A percentile compares a stretch with the other conserved stretches of the same genome.
phyloP scores from a whole-genome alignment of 1,284 basidiomycete genomes.

The Golubevia sp. region DNA sequence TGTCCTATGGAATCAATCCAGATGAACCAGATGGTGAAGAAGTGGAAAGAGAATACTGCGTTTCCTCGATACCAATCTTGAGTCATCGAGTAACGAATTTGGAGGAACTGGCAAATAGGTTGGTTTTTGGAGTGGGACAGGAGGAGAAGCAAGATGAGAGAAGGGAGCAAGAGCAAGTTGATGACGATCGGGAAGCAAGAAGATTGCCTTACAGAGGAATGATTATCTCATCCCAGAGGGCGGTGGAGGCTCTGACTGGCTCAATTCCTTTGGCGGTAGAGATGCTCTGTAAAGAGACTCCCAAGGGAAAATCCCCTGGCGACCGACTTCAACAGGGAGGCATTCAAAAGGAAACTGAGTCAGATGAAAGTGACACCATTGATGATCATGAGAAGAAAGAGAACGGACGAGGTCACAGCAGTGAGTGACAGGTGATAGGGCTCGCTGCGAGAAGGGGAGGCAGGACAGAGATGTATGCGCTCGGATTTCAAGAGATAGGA shows the following conservation, averaged over 20 bases:
- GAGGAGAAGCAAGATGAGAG: neutral
- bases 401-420: no score
- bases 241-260: no score
- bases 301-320: no score
- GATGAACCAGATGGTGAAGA: conserved; percentile 12
- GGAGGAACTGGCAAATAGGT: conserved; percentile 22
- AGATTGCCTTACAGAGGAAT: no score
- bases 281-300: no score
- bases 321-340: no score
- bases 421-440: neutral
- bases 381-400: no score
- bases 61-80: conserved; percentile 44
- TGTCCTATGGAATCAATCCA: conserved; percentile 3
- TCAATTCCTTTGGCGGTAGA: no score
- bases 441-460: neutral
- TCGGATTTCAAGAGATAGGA: neutral
- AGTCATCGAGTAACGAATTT: conserved; percentile 27
- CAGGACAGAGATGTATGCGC: neutral
- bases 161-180: neutral
- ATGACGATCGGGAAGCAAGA: no score
- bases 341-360: no score
- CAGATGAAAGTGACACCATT: no score
- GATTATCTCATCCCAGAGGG: no score
- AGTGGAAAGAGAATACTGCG: conserved; percentile 38
- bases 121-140: conserved; percentile 16